Evolutionary conservation across 1,139 yeast species (phyloP).

Genomic region (Blastobotrys arbuscula): DNA sequence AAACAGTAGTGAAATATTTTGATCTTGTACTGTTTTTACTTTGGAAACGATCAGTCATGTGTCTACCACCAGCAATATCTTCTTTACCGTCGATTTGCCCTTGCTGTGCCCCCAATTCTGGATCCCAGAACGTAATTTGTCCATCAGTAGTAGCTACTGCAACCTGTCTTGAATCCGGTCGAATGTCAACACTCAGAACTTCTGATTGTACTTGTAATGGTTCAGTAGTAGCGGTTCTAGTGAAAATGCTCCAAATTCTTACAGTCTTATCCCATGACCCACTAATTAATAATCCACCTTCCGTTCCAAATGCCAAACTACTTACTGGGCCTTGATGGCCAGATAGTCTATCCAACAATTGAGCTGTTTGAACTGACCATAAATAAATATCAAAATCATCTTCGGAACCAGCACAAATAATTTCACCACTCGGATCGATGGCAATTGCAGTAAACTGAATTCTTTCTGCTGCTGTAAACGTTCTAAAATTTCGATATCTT

Average conservation of each 20-base stretch:
- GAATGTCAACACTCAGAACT: constrained; percentile 74
- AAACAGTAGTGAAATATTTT: constrained; percentile 72
- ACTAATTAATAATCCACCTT: constrained; percentile 70
- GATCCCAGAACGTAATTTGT: constrained; percentile 74
- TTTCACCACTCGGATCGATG: constrained; percentile 96
- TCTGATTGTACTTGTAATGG: constrained; percentile 84
- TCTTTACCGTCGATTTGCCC: constrained; percentile 81
- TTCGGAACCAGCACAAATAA: constrained; percentile 90
- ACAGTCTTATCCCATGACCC: constrained; percentile 97
- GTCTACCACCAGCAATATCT: constrained; percentile 86
- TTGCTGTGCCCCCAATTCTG: constrained; percentile 72
- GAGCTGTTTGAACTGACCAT: constrained; percentile 98
- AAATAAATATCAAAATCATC: constrained; percentile 88
- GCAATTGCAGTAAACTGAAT: constrained; percentile 86
- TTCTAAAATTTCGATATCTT: constrained; percentile 88
- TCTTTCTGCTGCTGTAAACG: constrained; percentile 86
- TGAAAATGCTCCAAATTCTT: constrained; percentile 87
- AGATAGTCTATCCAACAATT: constrained; percentile 73
- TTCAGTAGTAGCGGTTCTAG: constrained; percentile 72
- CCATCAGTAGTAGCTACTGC: constrained; percentile 91
- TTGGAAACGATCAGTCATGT: constrained; percentile 72
- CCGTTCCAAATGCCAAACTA: constrained; percentile 77
- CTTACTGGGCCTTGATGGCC: constrained; percentile 97
- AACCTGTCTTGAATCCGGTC: constrained; percentile 88
- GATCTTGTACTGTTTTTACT: constrained; percentile 79